These are phyloP conservation scores for Pythium graminicola DNA, from an alignment of 352 stramenopile genomes.

Conservation along the genomic window DNA sequence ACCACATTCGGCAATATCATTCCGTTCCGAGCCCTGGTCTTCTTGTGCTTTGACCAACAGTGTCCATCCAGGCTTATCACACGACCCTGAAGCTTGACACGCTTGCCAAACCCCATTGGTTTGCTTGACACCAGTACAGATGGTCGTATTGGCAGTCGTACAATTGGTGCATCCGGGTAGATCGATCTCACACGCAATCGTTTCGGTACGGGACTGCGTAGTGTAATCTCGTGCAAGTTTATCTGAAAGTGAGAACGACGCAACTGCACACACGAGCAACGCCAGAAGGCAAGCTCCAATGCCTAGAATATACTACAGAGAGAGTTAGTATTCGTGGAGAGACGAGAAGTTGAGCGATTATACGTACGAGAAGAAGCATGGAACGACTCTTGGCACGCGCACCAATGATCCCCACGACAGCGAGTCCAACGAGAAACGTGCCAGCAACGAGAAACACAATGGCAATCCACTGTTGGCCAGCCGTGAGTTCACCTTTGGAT, in stretches of 20 bases:
- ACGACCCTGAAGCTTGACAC: constrained; percentile 30
- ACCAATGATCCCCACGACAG: constrained; percentile 60
- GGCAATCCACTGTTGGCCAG: constrained; percentile 69
- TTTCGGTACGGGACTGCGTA: constrained; percentile 12
- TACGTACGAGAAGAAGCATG: constrained; percentile 71
- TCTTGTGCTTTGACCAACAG: constrained; percentile 41
- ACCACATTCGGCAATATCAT: constrained; percentile 62
- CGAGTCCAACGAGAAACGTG: constrained; percentile 55
- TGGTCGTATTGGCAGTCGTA: constrained; percentile 27
- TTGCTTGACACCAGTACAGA: constrained; percentile 43
- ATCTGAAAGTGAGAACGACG: constrained; percentile 63
- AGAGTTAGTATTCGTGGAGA: background rate
- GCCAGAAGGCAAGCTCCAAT: constrained; percentile 51
- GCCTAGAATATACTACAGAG: constrained; percentile 59
- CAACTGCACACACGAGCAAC: constrained; percentile 52
- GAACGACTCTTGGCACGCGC: constrained; percentile 65
- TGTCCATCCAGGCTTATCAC: constrained; percentile 40
- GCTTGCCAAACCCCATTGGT: constrained; percentile 36
- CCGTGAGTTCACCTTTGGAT: constrained; percentile 53
- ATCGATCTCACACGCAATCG: constrained; percentile 60
- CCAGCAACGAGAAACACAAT: constrained; percentile 68
- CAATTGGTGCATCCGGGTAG: constrained; percentile 76
- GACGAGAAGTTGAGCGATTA: too few relatives aligned
- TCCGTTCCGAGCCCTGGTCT: constrained; percentile 53
- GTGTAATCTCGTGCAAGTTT: constrained; percentile 49